A percentile compares a stretch with the other conserved stretches of the same genome.
These are phyloP conservation scores for Trichoderma hamatum DNA, from an alignment of 2,329 filamentous ascomycete genomes.

Conservation along the genomic window DNA sequence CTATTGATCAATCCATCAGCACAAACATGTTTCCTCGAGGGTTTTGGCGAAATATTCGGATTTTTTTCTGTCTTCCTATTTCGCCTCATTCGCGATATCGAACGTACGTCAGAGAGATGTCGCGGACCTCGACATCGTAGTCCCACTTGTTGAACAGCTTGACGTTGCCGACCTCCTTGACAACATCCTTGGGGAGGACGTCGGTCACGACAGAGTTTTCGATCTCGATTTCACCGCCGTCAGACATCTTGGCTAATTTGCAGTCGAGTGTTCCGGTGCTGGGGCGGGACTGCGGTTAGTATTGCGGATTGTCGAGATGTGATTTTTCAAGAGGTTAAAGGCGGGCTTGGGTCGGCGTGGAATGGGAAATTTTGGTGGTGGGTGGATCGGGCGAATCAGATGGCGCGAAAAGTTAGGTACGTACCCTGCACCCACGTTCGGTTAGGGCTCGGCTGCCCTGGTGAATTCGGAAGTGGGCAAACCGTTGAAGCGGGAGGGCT, in stretches of 20 bases:
- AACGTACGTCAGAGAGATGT: conserved; percentile 97
- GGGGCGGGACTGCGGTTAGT: conserved; percentile 45
- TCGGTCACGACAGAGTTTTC: conserved; percentile 74
- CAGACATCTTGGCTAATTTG: conserved; percentile 75
- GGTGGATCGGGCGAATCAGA: conserved; percentile 43
- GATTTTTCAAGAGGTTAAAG: conserved; percentile 42
- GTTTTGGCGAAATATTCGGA: neutral
- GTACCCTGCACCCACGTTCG: conserved; percentile 36
- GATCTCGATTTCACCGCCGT: conserved; percentile 92
- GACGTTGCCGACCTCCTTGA: conserved; percentile 84
- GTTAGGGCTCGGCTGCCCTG: conserved; percentile 51
- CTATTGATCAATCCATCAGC: conserved; percentile 55
- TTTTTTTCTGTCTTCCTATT: conserved; percentile 11
- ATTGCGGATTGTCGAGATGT: conserved; percentile 44
- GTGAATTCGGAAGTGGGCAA: conserved; percentile 37
- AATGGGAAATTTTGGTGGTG: conserved; percentile 45
- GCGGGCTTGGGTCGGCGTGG: conserved; percentile 39
- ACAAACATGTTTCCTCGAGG: conserved; percentile 26
- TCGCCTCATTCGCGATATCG: conserved; percentile 23
- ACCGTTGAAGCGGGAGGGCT: conserved; percentile 37
- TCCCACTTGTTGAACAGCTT: conserved; percentile 98
- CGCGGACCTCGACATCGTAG: conserved; percentile 99
- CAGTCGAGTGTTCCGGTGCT: conserved; percentile 44
- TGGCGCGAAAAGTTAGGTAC: conserved; percentile 34
- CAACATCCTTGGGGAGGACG: conserved; percentile 91